These are phyloP conservation scores for Fragaria iinumae DNA, from an alignment of 306 rosid species.

Conservation along the genomic window DNA sequence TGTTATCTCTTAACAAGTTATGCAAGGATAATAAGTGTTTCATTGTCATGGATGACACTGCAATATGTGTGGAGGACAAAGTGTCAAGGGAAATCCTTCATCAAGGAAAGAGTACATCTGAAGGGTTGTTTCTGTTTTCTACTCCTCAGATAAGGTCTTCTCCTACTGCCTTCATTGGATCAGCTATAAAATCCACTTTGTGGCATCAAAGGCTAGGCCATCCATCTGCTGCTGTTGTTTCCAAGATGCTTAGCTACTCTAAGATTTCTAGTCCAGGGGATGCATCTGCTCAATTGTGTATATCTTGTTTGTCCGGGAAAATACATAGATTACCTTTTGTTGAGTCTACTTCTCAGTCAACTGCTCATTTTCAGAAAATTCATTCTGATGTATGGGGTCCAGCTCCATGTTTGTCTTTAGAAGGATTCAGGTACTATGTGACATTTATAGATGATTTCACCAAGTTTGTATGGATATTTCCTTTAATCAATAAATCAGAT, in stretches of 20 bases:
- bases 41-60: background rate
- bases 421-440: background rate
- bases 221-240: background rate
- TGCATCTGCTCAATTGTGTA: too few relatives aligned
- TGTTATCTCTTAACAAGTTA: background rate
- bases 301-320: too few relatives aligned
- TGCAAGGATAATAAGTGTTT: background rate
- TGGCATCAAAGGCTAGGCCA: background rate
- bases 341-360: too few relatives aligned
- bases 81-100: accelerated
- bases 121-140: background rate
- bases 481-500: background rate
- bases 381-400: background rate
- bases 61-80: background rate
- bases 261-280: too few relatives aligned
- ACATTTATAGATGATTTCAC: background rate
- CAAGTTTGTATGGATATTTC: background rate
- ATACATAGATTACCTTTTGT: too few relatives aligned
- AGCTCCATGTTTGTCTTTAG: background rate
- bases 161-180: background rate
- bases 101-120: background rate
- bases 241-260: background rate
- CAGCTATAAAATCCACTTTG: background rate
- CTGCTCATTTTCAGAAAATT: background rate
- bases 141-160: background rate